phyloP scores from a whole-genome alignment of 2,329 filamentous ascomycete species.

The Talaromyces sp. region DNA sequence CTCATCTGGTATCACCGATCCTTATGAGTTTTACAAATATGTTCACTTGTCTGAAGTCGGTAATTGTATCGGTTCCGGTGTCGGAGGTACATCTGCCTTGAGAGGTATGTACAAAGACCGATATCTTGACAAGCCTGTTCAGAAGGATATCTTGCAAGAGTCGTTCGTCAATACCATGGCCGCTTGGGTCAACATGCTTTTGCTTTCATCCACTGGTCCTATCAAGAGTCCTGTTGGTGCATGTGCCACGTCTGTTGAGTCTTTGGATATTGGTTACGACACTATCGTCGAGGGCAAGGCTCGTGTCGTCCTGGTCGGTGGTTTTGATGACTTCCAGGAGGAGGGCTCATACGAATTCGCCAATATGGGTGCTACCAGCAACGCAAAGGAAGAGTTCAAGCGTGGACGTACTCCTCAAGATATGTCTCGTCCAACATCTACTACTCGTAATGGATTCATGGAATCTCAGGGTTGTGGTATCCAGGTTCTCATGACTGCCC shows the following conservation, averaged over 20 bases:
- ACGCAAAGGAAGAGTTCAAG: conserved; percentile 91
- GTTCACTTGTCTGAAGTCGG: conserved; percentile 96
- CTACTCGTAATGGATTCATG: conserved; percentile 97
- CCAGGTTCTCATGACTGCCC: conserved; percentile 97
- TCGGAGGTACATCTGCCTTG: conserved; percentile 88
- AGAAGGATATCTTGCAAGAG: conserved; percentile 98
- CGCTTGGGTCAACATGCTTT: conserved; percentile 98
- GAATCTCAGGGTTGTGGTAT: conserved; percentile 98
- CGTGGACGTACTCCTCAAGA: conserved; percentile 93
- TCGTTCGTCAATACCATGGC: conserved; percentile 99
- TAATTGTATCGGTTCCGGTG: conserved; percentile 97
- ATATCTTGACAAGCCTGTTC: conserved; percentile 92
- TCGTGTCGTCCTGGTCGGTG: conserved; percentile 93
- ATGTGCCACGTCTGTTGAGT: conserved; percentile 95
- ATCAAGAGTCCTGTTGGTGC: conserved; percentile 99
- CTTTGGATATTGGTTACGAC: conserved; percentile 95
- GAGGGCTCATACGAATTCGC: conserved; percentile 99
- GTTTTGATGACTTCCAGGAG: conserved; percentile 98
- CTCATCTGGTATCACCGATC: conserved; percentile 92
- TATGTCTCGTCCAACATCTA: conserved; percentile 97
- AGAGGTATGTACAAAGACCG: conserved; percentile 98
- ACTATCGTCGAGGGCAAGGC: conserved; percentile 99
- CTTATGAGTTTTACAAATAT: conserved; percentile 99
- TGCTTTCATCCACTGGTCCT: conserved; percentile 92
- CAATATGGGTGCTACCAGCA: conserved; percentile 99